Percentiles rank a stretch among this genome's conserved stretches.
Conservation (phyloP, 2,329 filamentous ascomycete species). For the Hypoxylon sp. region DNA sequence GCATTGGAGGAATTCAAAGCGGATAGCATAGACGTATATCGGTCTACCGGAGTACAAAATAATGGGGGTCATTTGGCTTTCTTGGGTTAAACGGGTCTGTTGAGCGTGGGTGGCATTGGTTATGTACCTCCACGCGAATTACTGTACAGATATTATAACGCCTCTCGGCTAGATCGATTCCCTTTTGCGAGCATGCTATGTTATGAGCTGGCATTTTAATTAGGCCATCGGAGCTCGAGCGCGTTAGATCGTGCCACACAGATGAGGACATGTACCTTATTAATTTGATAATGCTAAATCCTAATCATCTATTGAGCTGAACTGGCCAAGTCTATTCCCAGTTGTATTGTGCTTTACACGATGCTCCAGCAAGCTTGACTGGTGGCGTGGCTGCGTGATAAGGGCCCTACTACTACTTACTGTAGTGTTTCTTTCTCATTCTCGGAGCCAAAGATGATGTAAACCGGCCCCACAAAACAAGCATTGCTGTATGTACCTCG, state of each 20-base stretch:
- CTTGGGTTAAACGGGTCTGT: conserved; percentile 3
- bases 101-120: conserved; percentile 9
- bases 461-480: neutral
- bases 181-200: neutral
- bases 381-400: neutral
- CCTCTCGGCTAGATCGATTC: conserved; percentile 6
- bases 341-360: neutral
- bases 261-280: neutral
- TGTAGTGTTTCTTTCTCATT: too few species aligned
- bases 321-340: neutral
- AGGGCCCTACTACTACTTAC: too few species aligned
- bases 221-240: neutral
- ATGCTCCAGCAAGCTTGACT: neutral
- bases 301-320: neutral
- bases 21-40: conserved; percentile 25
- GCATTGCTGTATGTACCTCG: neutral
- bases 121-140: conserved; percentile 30
- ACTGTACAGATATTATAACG: conserved; percentile 29
- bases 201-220: neutral
- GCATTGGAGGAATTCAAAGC: conserved; percentile 15
- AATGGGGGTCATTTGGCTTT: conserved; percentile 15
- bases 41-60: conserved; percentile 40
- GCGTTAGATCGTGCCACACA: neutral
- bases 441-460: conserved; percentile 5
- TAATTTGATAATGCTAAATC: conserved; percentile 5